A percentile compares a stretch with the other conserved stretches of the same genome.
phyloP scores from a whole-genome alignment of 1,139 yeast species.

The Neolecta irregularis region DNA sequence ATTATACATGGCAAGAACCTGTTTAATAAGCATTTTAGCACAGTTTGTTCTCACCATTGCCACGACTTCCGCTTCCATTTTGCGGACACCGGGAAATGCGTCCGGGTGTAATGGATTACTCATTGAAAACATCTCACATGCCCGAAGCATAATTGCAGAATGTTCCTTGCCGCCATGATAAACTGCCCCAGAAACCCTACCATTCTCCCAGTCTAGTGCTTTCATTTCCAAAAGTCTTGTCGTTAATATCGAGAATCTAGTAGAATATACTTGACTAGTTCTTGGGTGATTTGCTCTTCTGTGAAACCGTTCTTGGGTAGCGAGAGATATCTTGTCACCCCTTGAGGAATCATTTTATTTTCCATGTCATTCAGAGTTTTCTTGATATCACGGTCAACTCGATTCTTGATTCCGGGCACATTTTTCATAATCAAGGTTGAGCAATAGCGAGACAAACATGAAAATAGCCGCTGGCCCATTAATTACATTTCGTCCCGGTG shows the following conservation, averaged over 20 bases:
- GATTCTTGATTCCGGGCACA: constrained; percentile 38
- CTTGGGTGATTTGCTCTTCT: constrained; percentile 30
- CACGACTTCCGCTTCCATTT: constrained; percentile 92
- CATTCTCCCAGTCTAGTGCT: constrained; percentile 75
- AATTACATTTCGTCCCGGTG: no score
- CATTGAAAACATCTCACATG: constrained; percentile 62
- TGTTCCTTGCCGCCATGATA: constrained; percentile 83
- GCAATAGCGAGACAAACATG: no score
- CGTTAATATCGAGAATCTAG: constrained; percentile 12
- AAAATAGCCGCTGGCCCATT: no score
- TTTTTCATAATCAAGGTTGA: no score
- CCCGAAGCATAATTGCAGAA: constrained; percentile 54
- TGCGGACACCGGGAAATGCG: constrained; percentile 88
- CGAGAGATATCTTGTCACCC: constrained; percentile 32
- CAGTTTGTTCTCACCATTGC: no score
- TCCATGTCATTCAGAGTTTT: constrained; percentile 39
- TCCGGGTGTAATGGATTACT: constrained; percentile 95
- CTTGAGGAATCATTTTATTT: constrained; percentile 19
- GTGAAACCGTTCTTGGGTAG: constrained; percentile 47
- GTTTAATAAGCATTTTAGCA: no score
- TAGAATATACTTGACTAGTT: no score
- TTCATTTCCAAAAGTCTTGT: constrained; percentile 27
- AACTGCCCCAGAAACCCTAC: constrained; percentile 86
- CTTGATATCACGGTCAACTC: constrained; percentile 46
- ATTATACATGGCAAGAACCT: constrained; percentile 56